Evolutionary conservation across 108 stramenopile species (phyloP).

Genomic region (Nitzschia sp.): DNA sequence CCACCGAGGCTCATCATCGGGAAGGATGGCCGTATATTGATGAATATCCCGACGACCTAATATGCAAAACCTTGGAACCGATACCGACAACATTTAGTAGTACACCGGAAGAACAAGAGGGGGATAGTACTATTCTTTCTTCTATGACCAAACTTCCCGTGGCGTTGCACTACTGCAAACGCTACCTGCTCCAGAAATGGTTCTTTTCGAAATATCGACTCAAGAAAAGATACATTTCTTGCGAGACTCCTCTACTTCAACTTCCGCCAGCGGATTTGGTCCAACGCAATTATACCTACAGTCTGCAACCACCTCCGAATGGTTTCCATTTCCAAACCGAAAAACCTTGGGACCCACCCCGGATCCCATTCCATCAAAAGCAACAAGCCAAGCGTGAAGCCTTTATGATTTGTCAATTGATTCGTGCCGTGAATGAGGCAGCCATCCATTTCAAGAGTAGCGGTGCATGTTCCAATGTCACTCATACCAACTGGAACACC

Average conservation of each 20-base stretch:
- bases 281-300: neutral
- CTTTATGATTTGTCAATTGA: slow-evolving; percentile 52
- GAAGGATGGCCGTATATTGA: slow-evolving; percentile 62
- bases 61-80: slow-evolving; percentile 30
- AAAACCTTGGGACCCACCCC: neutral
- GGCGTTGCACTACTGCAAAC: slow-evolving; percentile 63
- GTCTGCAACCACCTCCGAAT: slow-evolving; percentile 4
- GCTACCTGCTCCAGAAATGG: slow-evolving; percentile 42
- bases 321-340: neutral
- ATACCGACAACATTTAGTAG: neutral
- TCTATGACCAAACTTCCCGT: slow-evolving; percentile 30
- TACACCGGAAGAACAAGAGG: neutral
- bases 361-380: neutral
- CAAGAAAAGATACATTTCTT: slow-evolving; percentile 58
- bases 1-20: slow-evolving; percentile 24
- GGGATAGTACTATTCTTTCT: no score
- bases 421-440: slow-evolving; percentile 49
- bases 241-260: slow-evolving; percentile 51
- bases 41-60: slow-evolving; percentile 26
- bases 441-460: slow-evolving; percentile 9
- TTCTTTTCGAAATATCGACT: slow-evolving; percentile 61
- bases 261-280: slow-evolving; percentile 47
- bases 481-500: neutral
- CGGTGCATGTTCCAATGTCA: neutral
- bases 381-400: slow-evolving; percentile 20